Percentiles rank a stretch among this genome's conserved stretches.
Conservation (phyloP, 306 rosid species). For the Lathyrus oleraceus region DNA sequence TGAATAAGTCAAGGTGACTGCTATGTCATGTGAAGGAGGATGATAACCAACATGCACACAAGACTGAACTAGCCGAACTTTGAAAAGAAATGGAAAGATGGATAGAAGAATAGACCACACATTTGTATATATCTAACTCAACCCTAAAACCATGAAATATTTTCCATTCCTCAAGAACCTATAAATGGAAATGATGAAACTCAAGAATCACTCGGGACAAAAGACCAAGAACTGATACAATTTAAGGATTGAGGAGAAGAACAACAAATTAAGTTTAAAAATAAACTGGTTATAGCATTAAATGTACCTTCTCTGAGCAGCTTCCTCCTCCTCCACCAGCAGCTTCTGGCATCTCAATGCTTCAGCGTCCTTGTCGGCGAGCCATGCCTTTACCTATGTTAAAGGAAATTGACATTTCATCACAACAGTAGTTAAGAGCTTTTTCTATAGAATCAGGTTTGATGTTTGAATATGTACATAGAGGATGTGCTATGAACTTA, state of each 20-base stretch:
- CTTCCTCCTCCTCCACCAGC: conserved; percentile 95
- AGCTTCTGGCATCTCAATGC: conserved; percentile 81
- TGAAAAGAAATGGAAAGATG: neutral
- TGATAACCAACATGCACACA: conserved; percentile 15
- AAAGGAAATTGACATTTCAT: conserved; percentile 33
- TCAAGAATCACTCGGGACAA: conserved; percentile 14
- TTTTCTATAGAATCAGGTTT: conserved; percentile 7
- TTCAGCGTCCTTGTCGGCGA: conserved; percentile 91
- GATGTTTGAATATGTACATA: conserved; percentile 8
- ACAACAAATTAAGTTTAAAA: conserved; percentile 7
- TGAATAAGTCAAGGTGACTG: conserved; percentile 3
- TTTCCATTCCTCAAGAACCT: conserved; percentile 22
- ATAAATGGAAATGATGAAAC: conserved; percentile 27
- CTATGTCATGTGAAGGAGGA: neutral
- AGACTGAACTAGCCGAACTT: conserved; percentile 19
- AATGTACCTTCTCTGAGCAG: conserved; percentile 82
- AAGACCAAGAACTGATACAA: conserved; percentile 5
- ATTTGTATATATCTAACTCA: neutral
- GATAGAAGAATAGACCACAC: neutral
- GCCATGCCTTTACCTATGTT: conserved; percentile 76
- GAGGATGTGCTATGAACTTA: conserved; percentile 8
- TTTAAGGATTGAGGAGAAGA: neutral
- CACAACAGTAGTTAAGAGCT: conserved; percentile 27
- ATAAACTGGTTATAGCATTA: conserved; percentile 22
- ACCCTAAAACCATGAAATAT: conserved; percentile 1